phyloP scores from a whole-genome alignment of 352 stramenopile genomes.

The Phytophthora europaea region DNA sequence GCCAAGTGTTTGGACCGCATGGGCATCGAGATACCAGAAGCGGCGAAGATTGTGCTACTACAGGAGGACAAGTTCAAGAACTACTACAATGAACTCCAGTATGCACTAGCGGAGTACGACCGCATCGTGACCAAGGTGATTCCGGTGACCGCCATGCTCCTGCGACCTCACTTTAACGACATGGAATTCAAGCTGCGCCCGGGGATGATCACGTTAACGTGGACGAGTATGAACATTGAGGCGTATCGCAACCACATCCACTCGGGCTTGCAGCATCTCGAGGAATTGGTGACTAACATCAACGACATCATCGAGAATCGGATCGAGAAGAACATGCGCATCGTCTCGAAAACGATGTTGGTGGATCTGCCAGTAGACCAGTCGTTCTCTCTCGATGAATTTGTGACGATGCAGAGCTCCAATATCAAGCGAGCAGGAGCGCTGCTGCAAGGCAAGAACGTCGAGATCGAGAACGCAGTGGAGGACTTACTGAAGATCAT shows the following conservation, averaged over 20 bases:
- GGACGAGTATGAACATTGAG: conserved; percentile 99
- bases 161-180: conserved; percentile 98
- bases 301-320: conserved; percentile 99
- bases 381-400: conserved; percentile 98
- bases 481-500: conserved; percentile 98
- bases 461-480: conserved; percentile 98
- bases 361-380: conserved; percentile 97
- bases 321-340: conserved; percentile 99
- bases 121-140: conserved; percentile 98
- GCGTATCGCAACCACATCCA: conserved; percentile 96
- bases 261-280: conserved; percentile 94
- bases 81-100: conserved; percentile 99
- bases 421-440: conserved; percentile 94
- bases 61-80: conserved; percentile 99
- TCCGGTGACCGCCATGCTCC: conserved; percentile 96
- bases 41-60: conserved; percentile 98
- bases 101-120: conserved; percentile 97
- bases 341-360: conserved; percentile 97
- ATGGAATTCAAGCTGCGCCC: conserved; percentile 99
- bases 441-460: conserved; percentile 97
- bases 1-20: conserved; percentile 99
- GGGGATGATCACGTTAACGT: conserved; percentile 99
- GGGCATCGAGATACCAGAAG: conserved; percentile 98
- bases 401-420: conserved; percentile 97
- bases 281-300: conserved; percentile 98